Base-by-base conservation (phyloP, 371 early-diverging fungal species). In the Apophysomyces variabilis region DNA sequence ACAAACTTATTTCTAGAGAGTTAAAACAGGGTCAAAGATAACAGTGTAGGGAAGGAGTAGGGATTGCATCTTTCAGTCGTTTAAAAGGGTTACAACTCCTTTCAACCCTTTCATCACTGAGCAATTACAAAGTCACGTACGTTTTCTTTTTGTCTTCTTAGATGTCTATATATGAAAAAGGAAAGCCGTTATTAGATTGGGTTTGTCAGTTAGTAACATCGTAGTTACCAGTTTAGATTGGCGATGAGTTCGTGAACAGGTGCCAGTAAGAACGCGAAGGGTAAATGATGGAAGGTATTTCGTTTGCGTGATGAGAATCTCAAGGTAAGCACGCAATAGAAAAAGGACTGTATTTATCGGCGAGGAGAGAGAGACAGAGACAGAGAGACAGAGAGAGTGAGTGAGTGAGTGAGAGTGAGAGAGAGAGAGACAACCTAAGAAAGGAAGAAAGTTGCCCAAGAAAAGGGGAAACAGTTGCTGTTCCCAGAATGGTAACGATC, bases 101-200 rank as follows among this genome's bases (percentile, higher is more conserved):
- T 74, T 77, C 77, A 74, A 77, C 69, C 77, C 75, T 70, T 77
- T 77, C 66, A 74, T 77, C 77, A 77, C 71, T 54, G 57, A 13
- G 21, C 21, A 50, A 21, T 50, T 21, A 26, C 8, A 50, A 50
- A 21, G 54, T 50, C 54, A 50, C 54, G 54, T 50, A 50, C 54
- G 54, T 21, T 50, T 16, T 50, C 7, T 50, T 50, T 50, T 26
- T 50, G 5, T 5, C 21, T 21, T 50, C 21, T 50, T 50, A 5
- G 8, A 18, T 21, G 21, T 3, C 21, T 21, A 21, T 50, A 3
- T 21, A 21, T 26, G 21, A 26, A 16, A 21, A 50, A 21, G 16
- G 3, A 50, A 26, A 21, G 32, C 54, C 9, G 16, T 50, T 50
- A 26, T 26, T 26, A 26, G 32, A 26, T 26, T 26, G 3, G 3